Evolutionary conservation across 495 filamentous ascomycete genomes (phyloP), one percentile per base, ranked within the genome.

Genomic region (Parmelia sp.): DNA sequence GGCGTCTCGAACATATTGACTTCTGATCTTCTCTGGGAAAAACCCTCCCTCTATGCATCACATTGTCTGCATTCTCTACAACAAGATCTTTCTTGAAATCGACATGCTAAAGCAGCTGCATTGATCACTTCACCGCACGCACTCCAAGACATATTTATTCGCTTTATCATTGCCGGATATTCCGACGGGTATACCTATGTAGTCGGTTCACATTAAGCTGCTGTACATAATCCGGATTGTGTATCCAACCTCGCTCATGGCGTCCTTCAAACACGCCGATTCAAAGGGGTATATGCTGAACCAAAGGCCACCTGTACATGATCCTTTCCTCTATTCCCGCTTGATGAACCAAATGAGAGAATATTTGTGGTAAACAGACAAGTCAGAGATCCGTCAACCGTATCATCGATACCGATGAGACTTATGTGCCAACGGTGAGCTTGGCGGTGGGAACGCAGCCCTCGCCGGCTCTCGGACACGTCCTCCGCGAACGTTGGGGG

Each of bases 381-480:
- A 33, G 29, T 29, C 15, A n/a, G 29, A 31, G 3, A 8, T 0
- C 8, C 17, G 49, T 2, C 6, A 29, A 14, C 7, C 3, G 15
- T 55, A n/a, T 69, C 55, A 81, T 69, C 77, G 73, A 51, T 75
- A 76, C 60, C 78, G 78, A 69, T 73, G 83, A 4, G 86, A 86
- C 74, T 90, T 90, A 68, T 88, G 86, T 57, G 87, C 86, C 57
- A 89, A 71, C 35, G 86, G 86, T 53, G 85, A 88, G 51, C 78
- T 74, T 27, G 83, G 75, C 17, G 74, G 77, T 47, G 79, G 72
- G 36, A 72, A 73, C 60, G 75, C 68, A 35, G 73, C 74, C 40
- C 79, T 77, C 21, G 80, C 78, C 25, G 78, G 76, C 51, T 83
- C 84, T 60, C 85, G 82, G n/a, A 84, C 66, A 36, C 88, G 82